A percentile compares a stretch with the other conserved stretches of the same genome.
These are phyloP conservation scores for Alternaria atra DNA, from an alignment of 2,329 filamentous ascomycete species.

Conservation along the genomic window DNA sequence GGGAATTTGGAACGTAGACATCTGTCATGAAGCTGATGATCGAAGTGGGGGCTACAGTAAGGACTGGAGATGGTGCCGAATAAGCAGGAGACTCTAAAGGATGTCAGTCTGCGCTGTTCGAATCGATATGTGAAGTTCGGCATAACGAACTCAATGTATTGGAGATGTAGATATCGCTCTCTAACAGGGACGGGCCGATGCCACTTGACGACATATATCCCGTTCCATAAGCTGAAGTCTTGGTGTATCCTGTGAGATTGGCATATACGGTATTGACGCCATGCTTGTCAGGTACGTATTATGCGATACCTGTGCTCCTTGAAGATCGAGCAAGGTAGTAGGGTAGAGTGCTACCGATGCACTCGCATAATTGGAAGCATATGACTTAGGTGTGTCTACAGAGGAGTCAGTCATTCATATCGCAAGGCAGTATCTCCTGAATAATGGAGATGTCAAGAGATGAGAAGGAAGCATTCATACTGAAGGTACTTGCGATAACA, in stretches of 20 bases:
- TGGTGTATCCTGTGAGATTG: background rate
- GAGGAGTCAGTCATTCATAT: background rate
- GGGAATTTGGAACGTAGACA: background rate
- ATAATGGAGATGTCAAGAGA: background rate
- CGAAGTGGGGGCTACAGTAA: background rate
- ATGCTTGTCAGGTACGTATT: background rate
- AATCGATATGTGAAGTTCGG: background rate
- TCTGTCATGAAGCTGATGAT: background rate
- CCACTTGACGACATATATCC: background rate
- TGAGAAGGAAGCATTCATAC: background rate
- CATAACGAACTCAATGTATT: background rate
- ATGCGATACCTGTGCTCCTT: background rate
- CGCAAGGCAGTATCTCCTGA: background rate
- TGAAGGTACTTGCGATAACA: background rate
- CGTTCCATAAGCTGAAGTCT: background rate
- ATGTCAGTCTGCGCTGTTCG: background rate
- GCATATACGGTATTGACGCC: background rate
- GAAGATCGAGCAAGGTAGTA: background rate
- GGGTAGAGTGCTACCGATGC: background rate
- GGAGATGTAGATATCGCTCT: background rate
- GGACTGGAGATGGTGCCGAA: background rate
- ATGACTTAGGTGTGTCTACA: background rate
- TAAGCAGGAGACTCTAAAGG: background rate
- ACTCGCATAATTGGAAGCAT: background rate
- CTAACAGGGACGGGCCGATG: background rate